Evolutionary conservation across 2,329 filamentous ascomycete species (phyloP).

Genomic region (Dactylellina haptotyla): DNA sequence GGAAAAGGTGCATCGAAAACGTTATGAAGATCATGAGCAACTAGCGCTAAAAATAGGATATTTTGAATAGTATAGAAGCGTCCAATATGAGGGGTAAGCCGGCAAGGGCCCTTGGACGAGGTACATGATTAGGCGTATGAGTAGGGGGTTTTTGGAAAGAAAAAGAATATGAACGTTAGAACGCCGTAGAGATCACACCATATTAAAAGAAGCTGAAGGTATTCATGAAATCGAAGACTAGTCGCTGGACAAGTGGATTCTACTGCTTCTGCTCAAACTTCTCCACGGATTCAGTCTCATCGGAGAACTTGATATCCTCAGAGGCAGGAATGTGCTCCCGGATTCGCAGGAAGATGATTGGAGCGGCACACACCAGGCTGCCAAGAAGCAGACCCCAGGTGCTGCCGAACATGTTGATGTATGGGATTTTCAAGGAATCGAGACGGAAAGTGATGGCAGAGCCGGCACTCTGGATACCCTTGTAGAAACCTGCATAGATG

Average conservation of each 20-base stretch:
- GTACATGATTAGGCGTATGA: background rate
- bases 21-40: conserved; percentile 5
- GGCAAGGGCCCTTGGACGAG: background rate
- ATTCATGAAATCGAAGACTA: conserved; percentile 11
- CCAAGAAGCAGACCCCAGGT: conserved; percentile 80
- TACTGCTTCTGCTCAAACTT: conserved; percentile 49
- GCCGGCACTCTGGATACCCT: conserved; percentile 87
- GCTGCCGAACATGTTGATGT: conserved; percentile 76
- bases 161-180: conserved; percentile 9
- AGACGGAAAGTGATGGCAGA: conserved; percentile 79
- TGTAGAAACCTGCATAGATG: conserved; percentile 90
- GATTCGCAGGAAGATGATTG: conserved; percentile 81
- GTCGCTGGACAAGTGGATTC: background rate
- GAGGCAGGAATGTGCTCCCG: conserved; percentile 82
- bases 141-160: background rate
- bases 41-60: conserved; percentile 17
- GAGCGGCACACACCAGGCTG: conserved; percentile 79
- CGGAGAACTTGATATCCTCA: conserved; percentile 84
- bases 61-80: background rate
- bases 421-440: conserved; percentile 72
- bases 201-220: background rate
- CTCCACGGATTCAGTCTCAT: conserved; percentile 70
- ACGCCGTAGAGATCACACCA: conserved; percentile 14
- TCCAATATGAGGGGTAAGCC: background rate
- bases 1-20: background rate